phyloP scores from a whole-genome alignment of 148 eudicot genomes.

The Nyssa sinensis region DNA sequence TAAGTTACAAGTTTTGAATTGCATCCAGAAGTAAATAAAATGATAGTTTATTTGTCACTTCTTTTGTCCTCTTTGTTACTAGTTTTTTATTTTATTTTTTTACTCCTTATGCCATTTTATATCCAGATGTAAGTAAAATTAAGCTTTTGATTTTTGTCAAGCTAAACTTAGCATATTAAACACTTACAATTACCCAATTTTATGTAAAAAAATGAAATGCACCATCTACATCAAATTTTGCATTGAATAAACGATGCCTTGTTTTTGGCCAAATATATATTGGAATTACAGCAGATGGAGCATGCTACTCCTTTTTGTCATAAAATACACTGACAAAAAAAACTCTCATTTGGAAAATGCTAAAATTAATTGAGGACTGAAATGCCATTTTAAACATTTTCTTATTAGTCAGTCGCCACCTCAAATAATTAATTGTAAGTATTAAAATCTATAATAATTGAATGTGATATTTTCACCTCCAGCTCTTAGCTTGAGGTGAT shows the following conservation, averaged over 20 bases:
- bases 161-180: neutral
- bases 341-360: neutral
- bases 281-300: neutral
- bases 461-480: slow-evolving; percentile 10
- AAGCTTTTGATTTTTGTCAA: neutral
- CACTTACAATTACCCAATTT: neutral
- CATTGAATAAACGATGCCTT: neutral
- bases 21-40: neutral
- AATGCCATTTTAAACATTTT: neutral
- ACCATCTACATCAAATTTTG: neutral
- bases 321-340: neutral
- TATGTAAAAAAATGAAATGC: neutral
- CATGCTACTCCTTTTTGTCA: neutral
- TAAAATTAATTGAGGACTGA: neutral
- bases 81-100: too few relatives aligned
- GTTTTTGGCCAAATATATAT: too few relatives aligned
- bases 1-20: neutral
- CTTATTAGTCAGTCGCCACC: neutral
- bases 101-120: neutral
- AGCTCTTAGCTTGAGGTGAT: too few relatives aligned
- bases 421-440: neutral
- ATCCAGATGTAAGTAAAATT: neutral
- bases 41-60: neutral
- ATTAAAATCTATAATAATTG: neutral
- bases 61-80: neutral